Base-by-base conservation (phyloP, 805 yeast species). In the Yamadazyma akitaensis region DNA sequence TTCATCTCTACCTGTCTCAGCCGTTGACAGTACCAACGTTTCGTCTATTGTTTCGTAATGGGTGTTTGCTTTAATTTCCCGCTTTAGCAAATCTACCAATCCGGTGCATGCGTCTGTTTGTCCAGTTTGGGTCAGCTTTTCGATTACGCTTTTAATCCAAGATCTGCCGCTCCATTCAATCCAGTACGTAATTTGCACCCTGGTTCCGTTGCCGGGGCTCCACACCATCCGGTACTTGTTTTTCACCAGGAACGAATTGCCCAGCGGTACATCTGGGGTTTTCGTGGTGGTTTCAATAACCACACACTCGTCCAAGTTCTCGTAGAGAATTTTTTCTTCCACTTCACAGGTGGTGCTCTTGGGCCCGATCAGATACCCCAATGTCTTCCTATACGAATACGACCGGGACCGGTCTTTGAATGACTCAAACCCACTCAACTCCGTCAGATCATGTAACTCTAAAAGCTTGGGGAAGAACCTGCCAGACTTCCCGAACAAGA, bases 191-290 rank as follows among this genome's bases (percentile, higher is more conserved):
- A 86, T 65, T 37, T 68, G 68, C 34, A 94, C 55, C 40, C 72
- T 68, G 4, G 96, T 84, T 19, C 68, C 62, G 57, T 84, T 87
- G 25, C 73, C 64, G 8, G 70, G 72, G 0, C 75, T 89, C 98
- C 99, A 94, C 2, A 84, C 74, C 46, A 89, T 65, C 38, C 82
- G 70, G 56, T 82, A 86, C 50, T 86, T 73, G 0, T 96, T 88
- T 51, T 81, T 75, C 1, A 90, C 90, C 28, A 77, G 73, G 62
- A 94, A 94, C 0, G 87, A 77, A 37, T 76, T 76, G 4, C 99
- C 99, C 57, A 91, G 85, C 0, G 99, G 99, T 13, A 94, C 98
- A 59, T 89, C 94, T 0, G 99, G 99, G 0, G 99, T 91, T 35
- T 68, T 71, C 0, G 92, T 81, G 1, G 79, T 71, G 36, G 83